These are phyloP conservation scores for Rhododendron ovatum DNA, from an alignment of 148 eudicot species.

Conservation along the genomic window DNA sequence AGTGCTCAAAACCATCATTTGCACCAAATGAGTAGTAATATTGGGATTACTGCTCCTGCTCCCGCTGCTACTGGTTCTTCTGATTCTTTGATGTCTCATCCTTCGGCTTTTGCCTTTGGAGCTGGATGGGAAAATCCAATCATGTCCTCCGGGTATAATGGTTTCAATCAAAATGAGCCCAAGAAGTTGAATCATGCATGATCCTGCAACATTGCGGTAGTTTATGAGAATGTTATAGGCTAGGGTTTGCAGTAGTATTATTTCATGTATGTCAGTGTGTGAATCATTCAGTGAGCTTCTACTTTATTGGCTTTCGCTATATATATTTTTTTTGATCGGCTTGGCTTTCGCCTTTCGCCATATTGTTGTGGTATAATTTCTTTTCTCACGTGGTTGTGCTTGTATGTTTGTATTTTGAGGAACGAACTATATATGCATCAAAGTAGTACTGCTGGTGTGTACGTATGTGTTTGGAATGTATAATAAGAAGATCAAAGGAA, in stretches of 20 bases:
- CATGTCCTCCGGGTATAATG: constrained; percentile 13
- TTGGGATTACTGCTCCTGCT: background rate
- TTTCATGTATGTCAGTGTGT: background rate
- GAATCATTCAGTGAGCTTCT: background rate
- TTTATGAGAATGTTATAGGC: background rate
- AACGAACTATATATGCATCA: background rate
- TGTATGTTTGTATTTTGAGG: background rate
- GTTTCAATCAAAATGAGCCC: constrained; percentile 12
- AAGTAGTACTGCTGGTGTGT: background rate
- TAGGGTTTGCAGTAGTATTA: background rate
- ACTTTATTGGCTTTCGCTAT: background rate
- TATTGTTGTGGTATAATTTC: background rate
- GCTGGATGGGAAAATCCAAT: constrained; percentile 33
- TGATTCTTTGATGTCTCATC: constrained; percentile 18
- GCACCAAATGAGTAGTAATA: constrained; percentile 1
- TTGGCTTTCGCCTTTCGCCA: background rate
- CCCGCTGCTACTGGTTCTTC: background rate
- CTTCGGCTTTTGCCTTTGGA: constrained; percentile 11
- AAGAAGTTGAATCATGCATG: background rate
- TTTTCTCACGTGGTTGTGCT: background rate
- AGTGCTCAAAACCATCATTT: constrained; percentile 16
- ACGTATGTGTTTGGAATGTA: background rate
- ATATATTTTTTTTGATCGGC: background rate
- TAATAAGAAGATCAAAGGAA: background rate
- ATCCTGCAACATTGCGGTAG: background rate